A percentile compares a stretch with the other conserved stretches of the same genome.
Conservation (phyloP, 176 grass and related monocot genomes). For the Triticum timopheevii region DNA sequence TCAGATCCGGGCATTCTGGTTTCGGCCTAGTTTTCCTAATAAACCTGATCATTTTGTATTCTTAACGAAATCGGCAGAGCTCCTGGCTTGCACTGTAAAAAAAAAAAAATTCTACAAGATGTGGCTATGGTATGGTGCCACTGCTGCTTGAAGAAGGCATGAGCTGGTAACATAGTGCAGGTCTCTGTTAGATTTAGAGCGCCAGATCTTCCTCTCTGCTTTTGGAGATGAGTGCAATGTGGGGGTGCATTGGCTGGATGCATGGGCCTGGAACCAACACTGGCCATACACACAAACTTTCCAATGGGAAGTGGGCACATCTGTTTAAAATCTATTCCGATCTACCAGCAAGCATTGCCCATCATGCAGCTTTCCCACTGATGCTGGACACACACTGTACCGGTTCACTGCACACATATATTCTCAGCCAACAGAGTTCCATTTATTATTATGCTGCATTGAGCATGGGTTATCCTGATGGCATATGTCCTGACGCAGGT, state of each 20-base stretch:
- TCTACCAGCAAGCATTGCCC: conserved; percentile 27
- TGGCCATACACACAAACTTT: conserved; percentile 39
- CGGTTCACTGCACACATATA: conserved; percentile 34
- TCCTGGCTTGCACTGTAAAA: too few relatives aligned
- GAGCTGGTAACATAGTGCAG: conserved; percentile 39
- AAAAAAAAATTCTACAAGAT: too few relatives aligned
- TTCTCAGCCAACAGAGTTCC: conserved; percentile 28
- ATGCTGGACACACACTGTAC: conserved; percentile 30
- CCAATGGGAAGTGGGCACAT: conserved; percentile 38
- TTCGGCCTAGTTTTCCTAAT: too few relatives aligned
- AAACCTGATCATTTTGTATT: too few relatives aligned
- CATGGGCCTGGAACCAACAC: conserved; percentile 47
- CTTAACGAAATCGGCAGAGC: too few relatives aligned
- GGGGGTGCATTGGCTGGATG: conserved; percentile 23
- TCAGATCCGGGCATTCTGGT: too few relatives aligned
- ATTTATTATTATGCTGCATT: neutral
- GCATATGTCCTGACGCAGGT: conserved; percentile 42
- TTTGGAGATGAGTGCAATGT: conserved; percentile 48
- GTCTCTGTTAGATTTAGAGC: conserved; percentile 50
- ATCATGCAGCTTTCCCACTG: conserved; percentile 44
- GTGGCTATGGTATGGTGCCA: neutral
- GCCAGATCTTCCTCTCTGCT: conserved; percentile 50
- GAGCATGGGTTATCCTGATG: conserved; percentile 21
- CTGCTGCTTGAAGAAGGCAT: conserved; percentile 12
- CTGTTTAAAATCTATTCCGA: conserved; percentile 41